Conservation (phyloP, 2,329 filamentous ascomycete species). For the Botrytis sinoallii region DNA sequence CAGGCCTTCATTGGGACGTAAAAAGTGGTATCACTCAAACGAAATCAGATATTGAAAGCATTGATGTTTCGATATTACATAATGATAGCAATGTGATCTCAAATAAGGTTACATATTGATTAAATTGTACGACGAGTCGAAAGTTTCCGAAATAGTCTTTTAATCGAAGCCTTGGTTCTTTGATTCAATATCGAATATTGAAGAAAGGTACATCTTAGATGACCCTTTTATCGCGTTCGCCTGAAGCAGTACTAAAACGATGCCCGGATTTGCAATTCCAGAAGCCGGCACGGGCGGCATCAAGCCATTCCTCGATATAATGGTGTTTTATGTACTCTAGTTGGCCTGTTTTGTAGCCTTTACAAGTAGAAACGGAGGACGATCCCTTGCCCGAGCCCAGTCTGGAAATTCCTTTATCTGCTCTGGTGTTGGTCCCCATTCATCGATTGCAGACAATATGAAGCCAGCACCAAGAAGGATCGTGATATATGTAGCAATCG, state of each 20-base stretch:
- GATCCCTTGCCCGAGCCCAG: constrained; percentile 27
- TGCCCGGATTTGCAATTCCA: neutral
- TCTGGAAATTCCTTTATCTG: constrained; percentile 35
- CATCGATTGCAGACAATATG: constrained; percentile 23
- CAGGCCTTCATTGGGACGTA: neutral
- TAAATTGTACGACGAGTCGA: too few species aligned
- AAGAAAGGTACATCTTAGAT: neutral
- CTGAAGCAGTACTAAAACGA: neutral
- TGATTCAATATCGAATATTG: neutral
- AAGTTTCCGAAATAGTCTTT: accelerated
- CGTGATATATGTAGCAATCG: constrained; percentile 33
- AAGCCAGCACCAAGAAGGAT: constrained; percentile 27
- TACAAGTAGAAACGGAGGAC: neutral
- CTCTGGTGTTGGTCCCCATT: constrained; percentile 26
- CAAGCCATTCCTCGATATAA: neutral
- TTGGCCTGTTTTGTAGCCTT: neutral
- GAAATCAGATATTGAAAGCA: neutral
- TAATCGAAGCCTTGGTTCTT: neutral
- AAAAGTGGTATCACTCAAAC: neutral
- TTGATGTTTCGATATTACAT: neutral
- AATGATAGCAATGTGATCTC: neutral
- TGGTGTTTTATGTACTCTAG: neutral
- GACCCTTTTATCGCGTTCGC: neutral
- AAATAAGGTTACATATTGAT: neutral
- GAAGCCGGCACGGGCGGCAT: neutral